Evolutionary conservation across 805 yeast species (phyloP), one percentile per base, ranked within the genome.

Genomic region (Ogataea siamensis): DNA sequence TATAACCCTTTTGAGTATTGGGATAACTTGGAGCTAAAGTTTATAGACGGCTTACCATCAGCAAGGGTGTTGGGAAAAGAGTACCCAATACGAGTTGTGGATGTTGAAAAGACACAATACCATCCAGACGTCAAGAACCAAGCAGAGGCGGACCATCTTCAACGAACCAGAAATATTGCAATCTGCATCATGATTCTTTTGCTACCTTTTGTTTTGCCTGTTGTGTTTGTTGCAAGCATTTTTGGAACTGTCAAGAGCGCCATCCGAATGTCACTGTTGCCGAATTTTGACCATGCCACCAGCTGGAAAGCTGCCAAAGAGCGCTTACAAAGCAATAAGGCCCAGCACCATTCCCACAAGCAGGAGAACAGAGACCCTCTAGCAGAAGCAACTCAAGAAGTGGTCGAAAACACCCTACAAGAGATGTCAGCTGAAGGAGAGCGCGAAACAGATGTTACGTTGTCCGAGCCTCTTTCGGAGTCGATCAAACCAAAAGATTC

Each of bases 1-100:
- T 73, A 71, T 43, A 78, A 85, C 39, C 95, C 96, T 2, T 88
- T 87, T 56, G 63, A 66, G n/a, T 63, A 63, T 32, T 73, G 75
- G 71, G 71, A 71, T 32, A 54, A 55, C 13, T 57, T 74, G 34
- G 70, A 68, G 28, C 64, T 78, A 39, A 65, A 67, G 22, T 79
- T 67, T 50, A 63, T 79, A 23, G 63, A 67, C 5, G 69, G 66
- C 35, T 53, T 71, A 27, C 76, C 79, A 0, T 54, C 57, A 1
- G 62, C 69, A 5, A 49, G 40, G 9, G 58, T 64, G 11, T 55
- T 52, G 14, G 62, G 74, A 11, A 68, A 66, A 14, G 64, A 62
- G 5, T 50, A 57, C 3, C 44, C 50, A 2, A 77, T 83, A 5
- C 66, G 67, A 37, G 63, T 80, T 49, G 72, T 80, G n/a, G 79